Percentiles rank a stretch among this genome's conserved stretches.
Conservation (phyloP, 2,329 filamentous ascomycete genomes). For the Ceratocystis ficicola region DNA sequence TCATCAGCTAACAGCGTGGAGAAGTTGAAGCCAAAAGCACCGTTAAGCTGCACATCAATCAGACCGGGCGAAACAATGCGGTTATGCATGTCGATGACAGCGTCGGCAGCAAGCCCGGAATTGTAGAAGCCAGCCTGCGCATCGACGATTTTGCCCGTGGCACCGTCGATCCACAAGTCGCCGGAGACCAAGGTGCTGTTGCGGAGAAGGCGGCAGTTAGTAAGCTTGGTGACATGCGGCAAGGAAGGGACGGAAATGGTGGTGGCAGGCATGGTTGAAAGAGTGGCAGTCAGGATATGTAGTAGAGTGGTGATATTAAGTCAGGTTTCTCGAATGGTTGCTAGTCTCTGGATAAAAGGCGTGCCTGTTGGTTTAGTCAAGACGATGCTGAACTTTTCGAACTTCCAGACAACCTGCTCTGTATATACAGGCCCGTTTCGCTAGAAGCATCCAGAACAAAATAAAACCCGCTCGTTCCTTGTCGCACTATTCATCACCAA, state of each 20-base stretch:
- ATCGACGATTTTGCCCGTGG: constrained; percentile 68
- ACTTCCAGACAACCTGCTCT: no score
- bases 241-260: neutral
- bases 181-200: constrained; percentile 55
- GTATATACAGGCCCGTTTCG: no score
- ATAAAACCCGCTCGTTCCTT: neutral
- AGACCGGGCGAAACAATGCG: constrained; percentile 76
- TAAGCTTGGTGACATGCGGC: constrained; percentile 65
- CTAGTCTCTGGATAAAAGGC: no score
- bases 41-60: constrained; percentile 86
- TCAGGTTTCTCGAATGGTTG: no score
- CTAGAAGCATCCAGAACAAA: no score
- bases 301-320: no score
- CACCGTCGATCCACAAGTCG: constrained; percentile 80
- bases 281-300: neutral
- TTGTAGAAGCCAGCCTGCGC: constrained; percentile 58
- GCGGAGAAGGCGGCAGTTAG: constrained; percentile 69
- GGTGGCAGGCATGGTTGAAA: constrained; percentile 4
- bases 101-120: constrained; percentile 55
- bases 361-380: no score
- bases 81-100: constrained; percentile 65
- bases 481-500: neutral
- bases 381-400: no score
- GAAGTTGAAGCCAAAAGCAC: constrained; percentile 87
- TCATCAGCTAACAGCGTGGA: constrained; percentile 57